Conservation (phyloP, 2,329 filamentous ascomycete genomes). For the Phialocephala sp. region DNA sequence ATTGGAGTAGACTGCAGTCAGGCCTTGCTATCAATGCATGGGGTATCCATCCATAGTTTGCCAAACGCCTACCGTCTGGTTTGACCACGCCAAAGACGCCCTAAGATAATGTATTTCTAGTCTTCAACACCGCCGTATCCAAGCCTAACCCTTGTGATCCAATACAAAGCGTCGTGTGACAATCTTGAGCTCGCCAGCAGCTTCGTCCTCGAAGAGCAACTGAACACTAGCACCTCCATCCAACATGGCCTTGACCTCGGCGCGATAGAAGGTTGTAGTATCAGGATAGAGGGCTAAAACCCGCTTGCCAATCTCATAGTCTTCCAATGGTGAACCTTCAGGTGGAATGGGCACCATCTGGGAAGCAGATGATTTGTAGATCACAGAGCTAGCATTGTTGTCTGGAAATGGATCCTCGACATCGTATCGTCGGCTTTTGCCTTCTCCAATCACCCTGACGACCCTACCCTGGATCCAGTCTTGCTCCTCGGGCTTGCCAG, state of each 20-base stretch:
- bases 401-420: conserved; percentile 83
- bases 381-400: conserved; percentile 52
- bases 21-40: not conserved
- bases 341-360: conserved; percentile 80
- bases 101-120: conserved; percentile 4
- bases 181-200: conserved; percentile 74
- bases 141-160: conserved; percentile 58
- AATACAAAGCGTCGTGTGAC: conserved; percentile 79
- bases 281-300: conserved; percentile 82
- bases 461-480: conserved; percentile 82
- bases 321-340: conserved; percentile 62
- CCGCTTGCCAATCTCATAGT: conserved; percentile 68
- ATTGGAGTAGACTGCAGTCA: not conserved
- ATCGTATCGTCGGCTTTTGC: conserved; percentile 78
- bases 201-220: conserved; percentile 80
- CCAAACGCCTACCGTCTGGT: not conserved
- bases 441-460: conserved; percentile 75
- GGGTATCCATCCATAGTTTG: not conserved
- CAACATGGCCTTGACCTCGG: conserved; percentile 74
- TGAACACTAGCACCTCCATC: conserved; percentile 59
- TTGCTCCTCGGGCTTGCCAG: conserved; percentile 51
- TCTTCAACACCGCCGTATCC: not conserved
- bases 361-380: conserved; percentile 73
- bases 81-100: conserved; percentile 9
- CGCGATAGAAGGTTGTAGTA: conserved; percentile 85